Evolutionary conservation across 495 filamentous ascomycete genomes (phyloP).

Genomic region (Aspergillus egyptiacus): DNA sequence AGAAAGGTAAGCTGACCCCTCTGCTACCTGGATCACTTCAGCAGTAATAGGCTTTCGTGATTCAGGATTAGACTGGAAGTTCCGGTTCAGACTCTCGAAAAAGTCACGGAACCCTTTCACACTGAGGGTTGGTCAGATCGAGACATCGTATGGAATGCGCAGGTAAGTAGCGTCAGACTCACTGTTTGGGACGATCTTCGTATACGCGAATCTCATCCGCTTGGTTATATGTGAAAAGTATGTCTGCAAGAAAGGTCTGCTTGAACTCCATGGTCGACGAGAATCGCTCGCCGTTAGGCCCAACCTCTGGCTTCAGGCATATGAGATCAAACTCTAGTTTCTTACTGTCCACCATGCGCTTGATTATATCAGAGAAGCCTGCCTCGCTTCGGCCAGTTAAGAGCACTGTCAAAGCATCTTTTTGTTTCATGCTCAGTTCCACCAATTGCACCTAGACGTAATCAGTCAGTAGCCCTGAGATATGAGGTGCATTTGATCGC

Average conservation of each 20-base stretch:
- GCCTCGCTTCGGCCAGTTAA: slow-evolving; percentile 81
- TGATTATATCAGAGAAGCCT: slow-evolving; percentile 71
- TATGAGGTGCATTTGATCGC: slow-evolving; percentile 14
- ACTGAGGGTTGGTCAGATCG: slow-evolving; percentile 28
- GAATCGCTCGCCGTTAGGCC: slow-evolving; percentile 72
- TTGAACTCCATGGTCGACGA: slow-evolving; percentile 81
- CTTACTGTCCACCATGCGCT: slow-evolving; percentile 73
- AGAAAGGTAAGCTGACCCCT: slow-evolving; percentile 68
- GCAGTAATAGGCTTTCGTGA: slow-evolving; percentile 57
- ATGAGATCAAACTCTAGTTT: slow-evolving; percentile 82
- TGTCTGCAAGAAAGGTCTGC: slow-evolving; percentile 67
- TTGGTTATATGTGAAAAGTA: slow-evolving; percentile 76
- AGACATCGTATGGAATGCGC: neutral
- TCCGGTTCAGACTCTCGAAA: slow-evolving; percentile 64
- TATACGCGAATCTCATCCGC: slow-evolving; percentile 76
- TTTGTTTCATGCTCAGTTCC: slow-evolving; percentile 74
- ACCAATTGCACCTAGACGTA: slow-evolving; percentile 62
- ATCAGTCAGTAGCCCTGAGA: slow-evolving; percentile 23
- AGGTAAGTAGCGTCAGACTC: slow-evolving; percentile 21
- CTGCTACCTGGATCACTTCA: slow-evolving; percentile 84
- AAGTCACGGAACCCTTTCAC: slow-evolving; percentile 78
- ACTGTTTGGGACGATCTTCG: slow-evolving; percentile 62
- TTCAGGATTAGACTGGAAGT: slow-evolving; percentile 29
- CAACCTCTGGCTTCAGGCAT: slow-evolving; percentile 78
- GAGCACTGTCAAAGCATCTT: slow-evolving; percentile 79